Base-by-base conservation (phyloP, 129 eudicot species). In the Kitagawia praeruptora region DNA sequence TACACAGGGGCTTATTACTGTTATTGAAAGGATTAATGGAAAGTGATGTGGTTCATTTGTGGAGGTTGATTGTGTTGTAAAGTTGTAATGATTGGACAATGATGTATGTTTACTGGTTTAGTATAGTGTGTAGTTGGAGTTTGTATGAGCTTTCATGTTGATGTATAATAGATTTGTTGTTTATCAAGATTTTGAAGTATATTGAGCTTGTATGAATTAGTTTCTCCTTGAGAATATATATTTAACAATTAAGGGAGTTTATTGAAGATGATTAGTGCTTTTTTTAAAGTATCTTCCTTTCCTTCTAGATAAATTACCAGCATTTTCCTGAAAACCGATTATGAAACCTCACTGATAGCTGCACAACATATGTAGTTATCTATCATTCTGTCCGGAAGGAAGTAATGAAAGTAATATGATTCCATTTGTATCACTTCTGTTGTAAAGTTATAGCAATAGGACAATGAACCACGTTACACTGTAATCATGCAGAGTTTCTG, bases 11-110 rank as follows among this genome's bases (percentile, higher is more conserved):
- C 85, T 93, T 70, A 79, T 93, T 61, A 88, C 93, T 51, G 93
- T 89, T 67, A 79, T 93, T 4, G 93, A 89, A 86, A 89, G 90
- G 82, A 88, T 93, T 44, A 93, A 93, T 87, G 95, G 97, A 75
- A 84, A 80, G 80, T 76, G 81, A 69, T 80, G 45, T 64, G 38
- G 44, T 39, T 61, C 15, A 6, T 9, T n/a, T 61, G 14, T 61
- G 10, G 69, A n/a, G 15, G 15, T 25, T 10, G 15, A 2, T 23
- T 58, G n/a, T 56, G 28, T 56, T 58, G 31, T 58, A 8, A 56
- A 58, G 8, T 58, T 23, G 66, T 58, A n/a, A 23, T 58, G 14
- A 56, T 56, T 56, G 12, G 0, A 21, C 15, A n/a, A 61, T 3
- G 34, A 61, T n/a, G 15, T 8, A 61, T 61, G 69, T n/a, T 51